Evolutionary conservation across 352 stramenopile genomes (phyloP).

Genomic region (Pythium sp.): DNA sequence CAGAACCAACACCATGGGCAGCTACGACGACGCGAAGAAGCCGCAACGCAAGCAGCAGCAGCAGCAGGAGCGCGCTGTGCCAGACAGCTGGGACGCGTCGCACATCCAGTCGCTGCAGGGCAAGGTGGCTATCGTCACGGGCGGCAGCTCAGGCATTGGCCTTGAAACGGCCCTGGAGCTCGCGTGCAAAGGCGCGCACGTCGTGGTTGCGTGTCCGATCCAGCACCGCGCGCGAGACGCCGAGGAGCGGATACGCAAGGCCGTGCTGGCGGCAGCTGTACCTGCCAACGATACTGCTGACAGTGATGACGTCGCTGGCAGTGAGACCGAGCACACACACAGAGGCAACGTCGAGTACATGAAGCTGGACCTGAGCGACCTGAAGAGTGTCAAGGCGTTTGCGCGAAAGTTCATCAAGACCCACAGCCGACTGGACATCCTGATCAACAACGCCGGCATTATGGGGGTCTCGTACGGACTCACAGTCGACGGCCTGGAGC

Average conservation of each 20-base stretch:
- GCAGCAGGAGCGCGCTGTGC: slow-evolving; percentile 2
- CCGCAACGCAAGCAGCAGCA: neutral
- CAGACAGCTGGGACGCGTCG: slow-evolving; percentile 19
- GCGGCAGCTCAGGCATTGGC: slow-evolving; percentile 27
- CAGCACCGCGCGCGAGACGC: slow-evolving; percentile 5
- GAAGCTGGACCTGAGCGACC: slow-evolving; percentile 33
- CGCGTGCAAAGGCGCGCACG: slow-evolving; percentile 24
- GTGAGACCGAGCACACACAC: neutral
- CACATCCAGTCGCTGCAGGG: slow-evolving; percentile 21
- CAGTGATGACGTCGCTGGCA: neutral
- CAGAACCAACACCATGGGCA: neutral
- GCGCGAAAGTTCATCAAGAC: slow-evolving; percentile 28
- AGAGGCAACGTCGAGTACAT: slow-evolving; percentile 35
- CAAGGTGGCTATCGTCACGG: slow-evolving; percentile 36
- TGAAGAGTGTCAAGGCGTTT: slow-evolving; percentile 33
- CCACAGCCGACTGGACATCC: slow-evolving; percentile 27
- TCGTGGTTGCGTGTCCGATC: slow-evolving; percentile 28
- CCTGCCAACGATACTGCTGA: neutral
- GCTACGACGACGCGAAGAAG: neutral
- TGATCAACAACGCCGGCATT: slow-evolving; percentile 44
- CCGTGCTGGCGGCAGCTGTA: slow-evolving; percentile 19
- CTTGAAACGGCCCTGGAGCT: slow-evolving; percentile 28
- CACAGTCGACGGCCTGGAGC: slow-evolving; percentile 27
- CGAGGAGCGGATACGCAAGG: slow-evolving; percentile 14
- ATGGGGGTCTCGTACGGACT: slow-evolving; percentile 17